phyloP scores from a whole-genome alignment of 768 basidiomycete genomes.

The Collybia sp. region DNA sequence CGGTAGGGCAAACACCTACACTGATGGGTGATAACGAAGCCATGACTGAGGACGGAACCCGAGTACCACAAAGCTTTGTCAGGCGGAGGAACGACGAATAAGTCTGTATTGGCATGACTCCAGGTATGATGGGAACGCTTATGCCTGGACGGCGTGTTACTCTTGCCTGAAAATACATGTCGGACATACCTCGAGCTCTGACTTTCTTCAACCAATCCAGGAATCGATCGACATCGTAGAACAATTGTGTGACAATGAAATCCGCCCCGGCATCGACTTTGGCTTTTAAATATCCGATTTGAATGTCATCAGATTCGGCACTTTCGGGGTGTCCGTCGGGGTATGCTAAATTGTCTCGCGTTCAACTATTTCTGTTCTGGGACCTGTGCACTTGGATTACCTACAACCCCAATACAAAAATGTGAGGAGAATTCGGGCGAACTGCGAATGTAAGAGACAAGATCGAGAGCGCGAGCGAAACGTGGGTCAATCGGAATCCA shows the following conservation, averaged over 20 bases:
- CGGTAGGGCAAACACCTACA: slow-evolving; percentile 35
- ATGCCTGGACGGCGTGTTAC: slow-evolving; percentile 58
- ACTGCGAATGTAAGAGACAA: slow-evolving; percentile 86
- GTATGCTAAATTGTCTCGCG: slow-evolving; percentile 51
- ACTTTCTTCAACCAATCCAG: slow-evolving; percentile 73
- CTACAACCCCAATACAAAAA: slow-evolving; percentile 95
- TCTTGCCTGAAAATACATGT: background rate
- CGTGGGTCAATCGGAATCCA: slow-evolving; percentile 84
- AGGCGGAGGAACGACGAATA: slow-evolving; percentile 90
- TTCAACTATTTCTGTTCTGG: too few species aligned
- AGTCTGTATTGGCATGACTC: slow-evolving; percentile 97
- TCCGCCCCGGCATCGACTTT: slow-evolving; percentile 96
- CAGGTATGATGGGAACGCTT: slow-evolving; percentile 85
- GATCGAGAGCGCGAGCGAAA: slow-evolving; percentile 81
- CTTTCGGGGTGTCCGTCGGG: slow-evolving; percentile 84
- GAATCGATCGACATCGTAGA: slow-evolving; percentile 93
- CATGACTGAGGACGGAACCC: slow-evolving; percentile 66
- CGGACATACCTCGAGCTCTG: slow-evolving; percentile 58
- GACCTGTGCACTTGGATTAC: slow-evolving; percentile 28
- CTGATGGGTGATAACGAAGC: slow-evolving; percentile 69
- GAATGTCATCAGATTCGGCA: slow-evolving; percentile 48
- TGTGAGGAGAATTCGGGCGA: slow-evolving; percentile 71
- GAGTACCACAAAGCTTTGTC: slow-evolving; percentile 82
- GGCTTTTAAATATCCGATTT: slow-evolving; percentile 68
- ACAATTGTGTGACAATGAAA: slow-evolving; percentile 94